Conservation (phyloP, 2,329 filamentous ascomycete genomes). For the Fusarium napiforme region DNA sequence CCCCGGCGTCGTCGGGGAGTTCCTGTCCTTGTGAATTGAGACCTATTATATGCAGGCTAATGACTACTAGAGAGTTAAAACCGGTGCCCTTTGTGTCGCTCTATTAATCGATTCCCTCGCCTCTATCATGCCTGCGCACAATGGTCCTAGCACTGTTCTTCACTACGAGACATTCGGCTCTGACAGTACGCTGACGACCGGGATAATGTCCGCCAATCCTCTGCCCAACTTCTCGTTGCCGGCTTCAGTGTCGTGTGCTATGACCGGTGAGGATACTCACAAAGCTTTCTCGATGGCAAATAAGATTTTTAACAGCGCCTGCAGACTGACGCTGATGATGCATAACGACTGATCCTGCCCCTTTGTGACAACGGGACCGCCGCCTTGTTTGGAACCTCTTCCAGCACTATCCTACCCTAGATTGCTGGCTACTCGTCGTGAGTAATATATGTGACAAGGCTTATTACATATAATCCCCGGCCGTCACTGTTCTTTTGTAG, state of each 20-base stretch:
- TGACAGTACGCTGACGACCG: not conserved
- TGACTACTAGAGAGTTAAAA: not conserved
- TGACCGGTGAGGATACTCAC: not conserved
- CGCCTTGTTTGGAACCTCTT: not conserved
- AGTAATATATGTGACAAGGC: not conserved
- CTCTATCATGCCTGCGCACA: not conserved
- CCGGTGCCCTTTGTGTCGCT: not conserved
- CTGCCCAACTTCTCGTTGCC: not conserved
- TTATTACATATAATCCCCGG: not conserved
- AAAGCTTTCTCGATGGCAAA: not conserved
- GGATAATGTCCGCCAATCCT: not conserved
- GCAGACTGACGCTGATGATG: not conserved
- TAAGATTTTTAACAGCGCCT: not conserved
- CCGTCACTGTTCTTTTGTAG: not conserved
- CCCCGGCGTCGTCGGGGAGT: not conserved
- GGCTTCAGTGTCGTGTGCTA: not conserved
- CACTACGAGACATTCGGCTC: not conserved
- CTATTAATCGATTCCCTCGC: too few species aligned
- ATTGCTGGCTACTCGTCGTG: not conserved
- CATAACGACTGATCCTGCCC: not conserved
- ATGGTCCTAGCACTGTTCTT: not conserved
- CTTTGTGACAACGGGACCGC: not conserved
- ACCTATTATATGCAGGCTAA: not conserved
- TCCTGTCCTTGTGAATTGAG: not conserved
- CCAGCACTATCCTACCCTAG: not conserved